These are phyloP conservation scores for Schizopora paradoxa DNA, from an alignment of 1,284 basidiomycete species.

Conservation along the genomic window DNA sequence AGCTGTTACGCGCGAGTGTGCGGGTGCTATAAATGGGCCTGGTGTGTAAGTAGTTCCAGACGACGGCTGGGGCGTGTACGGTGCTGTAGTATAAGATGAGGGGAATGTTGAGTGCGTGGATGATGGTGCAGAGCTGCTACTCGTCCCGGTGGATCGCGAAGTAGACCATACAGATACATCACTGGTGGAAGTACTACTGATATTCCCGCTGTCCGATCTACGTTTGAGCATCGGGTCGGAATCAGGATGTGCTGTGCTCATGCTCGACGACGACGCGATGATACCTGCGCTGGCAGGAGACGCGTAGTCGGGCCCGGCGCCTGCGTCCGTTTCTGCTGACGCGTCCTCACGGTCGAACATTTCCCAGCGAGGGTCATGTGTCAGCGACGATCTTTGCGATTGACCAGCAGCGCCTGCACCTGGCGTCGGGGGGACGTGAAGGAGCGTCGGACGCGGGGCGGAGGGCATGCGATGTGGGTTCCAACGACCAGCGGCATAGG, in stretches of 20 bases:
- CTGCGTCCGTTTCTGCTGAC: neutral
- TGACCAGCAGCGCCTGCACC: constrained; percentile 6
- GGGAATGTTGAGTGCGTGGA: constrained; percentile 15
- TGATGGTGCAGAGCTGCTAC: constrained; percentile 16
- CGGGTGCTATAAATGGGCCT: neutral
- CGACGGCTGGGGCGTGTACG: constrained; percentile 3
- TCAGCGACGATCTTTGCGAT: no score
- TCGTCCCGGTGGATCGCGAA: no score
- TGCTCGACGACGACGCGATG: no score
- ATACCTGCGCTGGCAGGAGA: no score
- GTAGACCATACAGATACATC: constrained; percentile 10
- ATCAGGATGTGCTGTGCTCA: no score
- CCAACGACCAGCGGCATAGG: constrained; percentile 76
- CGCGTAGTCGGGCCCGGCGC: no score
- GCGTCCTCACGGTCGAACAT: no score
- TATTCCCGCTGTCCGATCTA: constrained; percentile 9
- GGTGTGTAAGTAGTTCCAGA: neutral
- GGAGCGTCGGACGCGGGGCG: constrained; percentile 40
- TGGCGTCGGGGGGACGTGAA: constrained; percentile 20
- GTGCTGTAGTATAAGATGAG: constrained; percentile 3
- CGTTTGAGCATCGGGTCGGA: no score
- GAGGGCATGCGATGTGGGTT: constrained; percentile 72
- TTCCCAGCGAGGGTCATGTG: no score
- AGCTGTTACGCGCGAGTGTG: neutral
- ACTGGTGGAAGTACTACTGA: constrained; percentile 13